Percentiles rank a stretch among this genome's conserved stretches.
These are phyloP conservation scores for Chlamydomonas incerta DNA, from an alignment of 139 green algal genomes.

Conservation along the genomic window DNA sequence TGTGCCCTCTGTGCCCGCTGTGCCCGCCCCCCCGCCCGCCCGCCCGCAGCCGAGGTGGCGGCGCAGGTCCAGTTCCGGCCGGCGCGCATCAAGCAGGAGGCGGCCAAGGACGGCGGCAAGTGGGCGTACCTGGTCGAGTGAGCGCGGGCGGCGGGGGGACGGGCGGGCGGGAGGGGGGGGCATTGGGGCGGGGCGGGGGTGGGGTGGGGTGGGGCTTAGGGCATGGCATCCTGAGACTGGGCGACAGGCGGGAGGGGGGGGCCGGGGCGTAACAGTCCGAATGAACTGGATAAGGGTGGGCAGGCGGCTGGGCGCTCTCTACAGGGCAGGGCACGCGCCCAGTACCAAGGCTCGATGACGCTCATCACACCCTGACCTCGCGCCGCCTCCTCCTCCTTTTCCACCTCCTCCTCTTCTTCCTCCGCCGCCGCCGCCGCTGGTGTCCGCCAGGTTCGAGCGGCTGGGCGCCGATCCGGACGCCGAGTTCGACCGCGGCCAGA, in stretches of 20 bases:
- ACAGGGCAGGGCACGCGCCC: too few species aligned
- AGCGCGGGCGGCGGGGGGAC: background rate
- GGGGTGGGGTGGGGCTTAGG: background rate
- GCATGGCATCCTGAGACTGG: too few species aligned
- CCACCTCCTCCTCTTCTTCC: too few species aligned
- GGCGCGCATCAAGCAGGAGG: constrained; percentile 27
- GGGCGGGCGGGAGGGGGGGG: background rate
- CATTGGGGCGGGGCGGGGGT: background rate
- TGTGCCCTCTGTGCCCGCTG: too few species aligned
- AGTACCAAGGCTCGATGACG: too few species aligned
- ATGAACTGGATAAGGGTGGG: too few species aligned
- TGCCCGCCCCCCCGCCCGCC: background rate
- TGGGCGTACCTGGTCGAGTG: constrained; percentile 22
- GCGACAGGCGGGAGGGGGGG: too few species aligned
- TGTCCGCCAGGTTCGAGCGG: constrained; percentile 40
- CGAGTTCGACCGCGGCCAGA: background rate
- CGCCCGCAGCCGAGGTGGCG: background rate
- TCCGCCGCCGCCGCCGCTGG: too few species aligned
- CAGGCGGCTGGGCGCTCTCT: too few species aligned
- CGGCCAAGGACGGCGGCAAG: constrained; percentile 19
- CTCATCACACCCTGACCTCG: too few species aligned
- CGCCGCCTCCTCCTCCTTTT: too few species aligned
- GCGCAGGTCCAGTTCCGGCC: constrained; percentile 17
- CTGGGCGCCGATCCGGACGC: background rate
- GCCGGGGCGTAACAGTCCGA: too few species aligned